A percentile compares a stretch with the other conserved stretches of the same genome.
These are phyloP conservation scores for Colletotrichum orbiculare DNA, from an alignment of 2,329 filamentous ascomycete genomes.

Conservation along the genomic window DNA sequence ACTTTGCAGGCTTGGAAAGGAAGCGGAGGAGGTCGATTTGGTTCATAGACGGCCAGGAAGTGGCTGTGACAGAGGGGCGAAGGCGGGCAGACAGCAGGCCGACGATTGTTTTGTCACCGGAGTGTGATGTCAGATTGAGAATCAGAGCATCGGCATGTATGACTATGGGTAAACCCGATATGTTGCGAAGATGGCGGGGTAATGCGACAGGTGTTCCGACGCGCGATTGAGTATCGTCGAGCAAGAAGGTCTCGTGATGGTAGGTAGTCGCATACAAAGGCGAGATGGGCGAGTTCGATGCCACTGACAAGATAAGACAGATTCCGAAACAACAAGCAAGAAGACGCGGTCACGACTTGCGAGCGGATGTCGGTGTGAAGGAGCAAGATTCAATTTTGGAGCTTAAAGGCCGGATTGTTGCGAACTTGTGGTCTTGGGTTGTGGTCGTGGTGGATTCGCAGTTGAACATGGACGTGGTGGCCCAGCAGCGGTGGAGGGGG, in stretches of 20 bases:
- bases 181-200: background rate
- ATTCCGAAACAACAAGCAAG: too few species aligned
- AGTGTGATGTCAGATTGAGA: slow-evolving; percentile 7
- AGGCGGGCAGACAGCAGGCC: slow-evolving; percentile 13
- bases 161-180: background rate
- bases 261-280: background rate
- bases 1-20: slow-evolving; percentile 96
- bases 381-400: slow-evolving; percentile 29
- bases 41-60: slow-evolving; percentile 77
- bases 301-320: too few species aligned
- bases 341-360: background rate
- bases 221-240: background rate
- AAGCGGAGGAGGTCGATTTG: slow-evolving; percentile 90
- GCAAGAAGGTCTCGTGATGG: slow-evolving; percentile 7
- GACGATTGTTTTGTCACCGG: slow-evolving; percentile 22
- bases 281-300: too few species aligned
- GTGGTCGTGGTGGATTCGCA: slow-evolving; percentile 13
- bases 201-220: background rate
- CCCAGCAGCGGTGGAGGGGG: slow-evolving; percentile 10
- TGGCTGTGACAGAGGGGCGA: slow-evolving; percentile 8
- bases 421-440: slow-evolving; percentile 4
- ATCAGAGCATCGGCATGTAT: background rate
- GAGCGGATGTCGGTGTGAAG: background rate
- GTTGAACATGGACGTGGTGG: slow-evolving; percentile 11
- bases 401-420: slow-evolving; percentile 16